phyloP scores from a whole-genome alignment of 305 asterid species.

The Plantago coronopus region DNA sequence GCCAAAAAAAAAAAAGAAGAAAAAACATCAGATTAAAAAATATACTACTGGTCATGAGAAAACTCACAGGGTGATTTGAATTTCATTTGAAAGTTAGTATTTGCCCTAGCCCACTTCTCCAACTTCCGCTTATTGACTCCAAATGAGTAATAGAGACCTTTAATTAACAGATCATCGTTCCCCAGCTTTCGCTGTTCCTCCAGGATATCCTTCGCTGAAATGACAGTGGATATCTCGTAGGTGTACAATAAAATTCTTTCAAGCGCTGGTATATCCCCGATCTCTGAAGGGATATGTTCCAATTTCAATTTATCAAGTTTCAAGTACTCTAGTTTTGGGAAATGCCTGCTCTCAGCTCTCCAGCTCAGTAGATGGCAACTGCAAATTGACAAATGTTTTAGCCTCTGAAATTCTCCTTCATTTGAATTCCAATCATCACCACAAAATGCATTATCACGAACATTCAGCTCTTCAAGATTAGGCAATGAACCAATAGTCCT shows the following conservation, averaged over 20 bases:
- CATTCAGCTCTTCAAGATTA: constrained; percentile 33
- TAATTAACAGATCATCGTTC: background rate
- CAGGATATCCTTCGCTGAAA: constrained; percentile 14
- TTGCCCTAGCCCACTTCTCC: background rate
- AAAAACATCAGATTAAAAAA: no score
- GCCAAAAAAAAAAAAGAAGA: no score
- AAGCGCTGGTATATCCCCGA: constrained; percentile 14
- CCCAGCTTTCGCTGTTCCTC: background rate
- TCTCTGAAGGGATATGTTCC: constrained; percentile 17
- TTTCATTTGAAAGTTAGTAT: no score
- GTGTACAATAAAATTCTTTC: constrained; percentile 26
- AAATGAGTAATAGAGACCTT: background rate
- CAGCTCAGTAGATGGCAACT: constrained; percentile 13
- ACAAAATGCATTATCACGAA: constrained; percentile 28
- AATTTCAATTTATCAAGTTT: constrained; percentile 26
- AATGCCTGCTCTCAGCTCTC: constrained; percentile 12
- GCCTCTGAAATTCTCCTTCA: constrained; percentile 4
- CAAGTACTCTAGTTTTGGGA: constrained; percentile 22
- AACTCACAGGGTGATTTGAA: no score
- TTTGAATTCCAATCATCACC: constrained; percentile 22
- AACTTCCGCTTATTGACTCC: background rate
- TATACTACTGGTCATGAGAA: no score
- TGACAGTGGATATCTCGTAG: constrained; percentile 25
- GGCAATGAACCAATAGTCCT: constrained; percentile 24
- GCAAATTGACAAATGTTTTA: constrained; percentile 20